Base-by-base conservation (phyloP, 2,329 filamentous ascomycete genomes). In the Fusarium graminum region DNA sequence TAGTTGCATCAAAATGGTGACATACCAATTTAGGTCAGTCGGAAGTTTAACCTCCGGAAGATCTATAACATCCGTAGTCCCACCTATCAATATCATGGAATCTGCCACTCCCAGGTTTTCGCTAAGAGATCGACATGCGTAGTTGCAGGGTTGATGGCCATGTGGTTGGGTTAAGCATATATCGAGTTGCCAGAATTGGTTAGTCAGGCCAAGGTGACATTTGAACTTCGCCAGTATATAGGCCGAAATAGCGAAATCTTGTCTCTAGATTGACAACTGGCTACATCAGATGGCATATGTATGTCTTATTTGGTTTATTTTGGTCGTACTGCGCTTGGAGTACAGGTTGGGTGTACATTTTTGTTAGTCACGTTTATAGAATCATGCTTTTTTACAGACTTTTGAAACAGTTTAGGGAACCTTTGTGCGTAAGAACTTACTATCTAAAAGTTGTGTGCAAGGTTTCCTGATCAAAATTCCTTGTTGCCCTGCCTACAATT, bases 21-120 rank as follows among this genome's bases (percentile, higher is more conserved):
- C 26, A 58, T 63, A 19, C 59, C 59, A 46, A 6, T 50, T 57
- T 39, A 29, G 58, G 59, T 5, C 25, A 32, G 30, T 19, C 59
- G 59, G 59, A 63, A 42, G 59, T 63, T 32, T 41, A 16, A 51
- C 51, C 44, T 63, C 59, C 59, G 59, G 17, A 12, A 12, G 36
- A 38, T 17, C 29, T 6, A 34, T 10, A 7, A n/a, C 6, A 29
- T 19, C 8, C 29, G 39, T 32, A n/a, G 39, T 53, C 56, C 57
- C 56, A 47, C 58, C 58, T 61, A 61, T 61, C 41, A 34, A 28
- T n/a, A 16, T 6, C 47, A 11, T 29, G 26, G 26, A 17, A 41
- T 14, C 25, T 52, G 12, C 10, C 34, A 16, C 34, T 36, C 7
- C 8, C 16, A 36, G 34, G 34, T 5, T n/a, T 36, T 36, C 8